Conservation (phyloP, 441 rosid genomes). For the Kokia cookei region DNA sequence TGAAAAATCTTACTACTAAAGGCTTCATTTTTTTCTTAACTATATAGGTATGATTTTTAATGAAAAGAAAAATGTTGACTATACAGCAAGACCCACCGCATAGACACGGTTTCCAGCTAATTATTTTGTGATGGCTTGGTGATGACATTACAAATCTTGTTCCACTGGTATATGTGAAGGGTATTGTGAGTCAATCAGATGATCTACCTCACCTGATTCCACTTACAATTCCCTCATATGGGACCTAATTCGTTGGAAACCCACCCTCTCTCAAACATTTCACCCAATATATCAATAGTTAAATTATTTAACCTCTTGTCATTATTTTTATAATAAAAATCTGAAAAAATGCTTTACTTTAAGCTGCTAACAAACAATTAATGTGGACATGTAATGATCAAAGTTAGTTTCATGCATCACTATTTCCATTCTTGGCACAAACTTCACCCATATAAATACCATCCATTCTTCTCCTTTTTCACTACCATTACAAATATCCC, state of each 20-base stretch:
- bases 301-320: background rate
- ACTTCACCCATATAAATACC: slow-evolving; percentile 16
- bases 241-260: background rate
- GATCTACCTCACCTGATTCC: background rate
- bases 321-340: background rate
- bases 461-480: background rate
- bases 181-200: background rate
- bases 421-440: background rate
- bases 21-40: too few relatives aligned
- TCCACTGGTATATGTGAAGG: background rate
- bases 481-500: background rate
- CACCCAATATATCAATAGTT: background rate
- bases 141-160: background rate
- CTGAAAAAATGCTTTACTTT: background rate
- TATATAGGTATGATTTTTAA: background rate
- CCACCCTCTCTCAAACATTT: background rate
- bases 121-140: background rate
- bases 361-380: background rate
- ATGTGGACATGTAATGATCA: slow-evolving; percentile 11
- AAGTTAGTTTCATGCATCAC: slow-evolving; percentile 6
- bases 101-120: background rate
- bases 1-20: background rate
- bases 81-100: background rate
- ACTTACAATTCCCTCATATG: background rate
- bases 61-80: background rate